Evolutionary conservation across 2,329 filamentous ascomycete genomes (phyloP).

Genomic region (Grosmannia huntii): DNA sequence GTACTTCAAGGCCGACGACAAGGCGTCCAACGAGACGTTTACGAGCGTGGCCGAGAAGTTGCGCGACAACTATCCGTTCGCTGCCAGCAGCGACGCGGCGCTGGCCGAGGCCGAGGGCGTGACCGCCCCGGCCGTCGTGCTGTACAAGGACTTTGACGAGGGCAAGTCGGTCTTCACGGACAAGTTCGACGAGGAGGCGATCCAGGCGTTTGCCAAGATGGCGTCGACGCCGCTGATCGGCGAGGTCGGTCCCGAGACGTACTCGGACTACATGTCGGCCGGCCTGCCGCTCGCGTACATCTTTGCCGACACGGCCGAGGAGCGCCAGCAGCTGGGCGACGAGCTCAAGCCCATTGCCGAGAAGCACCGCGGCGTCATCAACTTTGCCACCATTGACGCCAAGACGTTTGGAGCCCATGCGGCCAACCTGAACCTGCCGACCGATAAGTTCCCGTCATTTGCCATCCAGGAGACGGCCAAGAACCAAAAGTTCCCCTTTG

Average conservation of each 20-base stretch:
- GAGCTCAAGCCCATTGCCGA: conserved; percentile 76
- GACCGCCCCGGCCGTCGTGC: conserved; percentile 71
- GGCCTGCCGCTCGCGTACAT: conserved; percentile 94
- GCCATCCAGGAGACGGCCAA: conserved; percentile 92
- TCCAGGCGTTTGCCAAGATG: conserved; percentile 73
- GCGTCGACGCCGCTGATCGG: conserved; percentile 82
- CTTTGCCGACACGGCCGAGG: conserved; percentile 84
- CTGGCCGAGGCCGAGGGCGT: conserved; percentile 86
- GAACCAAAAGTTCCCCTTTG: conserved; percentile 95
- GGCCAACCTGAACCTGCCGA: conserved; percentile 91
- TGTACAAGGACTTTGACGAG: conserved; percentile 98
- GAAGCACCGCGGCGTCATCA: conserved; percentile 86
- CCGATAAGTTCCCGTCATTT: conserved; percentile 91
- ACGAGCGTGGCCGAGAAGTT: conserved; percentile 58
- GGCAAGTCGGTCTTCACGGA: conserved; percentile 77
- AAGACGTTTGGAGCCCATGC: conserved; percentile 90
- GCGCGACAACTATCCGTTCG: conserved; percentile 88
- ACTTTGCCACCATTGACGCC: conserved; percentile 96
- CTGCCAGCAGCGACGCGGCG: conserved; percentile 67
- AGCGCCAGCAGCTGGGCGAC: conserved; percentile 67
- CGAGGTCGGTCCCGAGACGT: conserved; percentile 94
- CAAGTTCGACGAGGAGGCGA: conserved; percentile 68
- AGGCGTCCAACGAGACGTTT: conserved; percentile 80
- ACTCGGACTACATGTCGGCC: conserved; percentile 85
- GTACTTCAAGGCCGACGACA: conserved; percentile 71